Evolutionary conservation across 345 rosid genomes (phyloP).

Genomic region (Rubroshorea leprosula): DNA sequence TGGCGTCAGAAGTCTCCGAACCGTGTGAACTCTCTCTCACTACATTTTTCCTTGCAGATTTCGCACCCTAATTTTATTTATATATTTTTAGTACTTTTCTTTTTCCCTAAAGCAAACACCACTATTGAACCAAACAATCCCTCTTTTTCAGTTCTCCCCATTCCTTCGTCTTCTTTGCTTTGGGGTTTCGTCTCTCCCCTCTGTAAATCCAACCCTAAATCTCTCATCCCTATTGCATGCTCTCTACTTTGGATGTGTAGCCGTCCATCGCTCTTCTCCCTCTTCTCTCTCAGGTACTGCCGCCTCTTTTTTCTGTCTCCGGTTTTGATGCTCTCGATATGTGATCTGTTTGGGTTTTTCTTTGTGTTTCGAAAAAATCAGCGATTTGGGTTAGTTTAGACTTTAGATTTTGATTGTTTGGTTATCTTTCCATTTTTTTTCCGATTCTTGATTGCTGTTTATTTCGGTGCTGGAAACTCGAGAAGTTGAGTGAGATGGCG

Average conservation of each 20-base stretch:
- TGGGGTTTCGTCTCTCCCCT: constrained; percentile 34
- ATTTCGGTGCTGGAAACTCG: constrained; percentile 31
- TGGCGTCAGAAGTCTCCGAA: too few relatives aligned
- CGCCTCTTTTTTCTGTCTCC: constrained; percentile 4
- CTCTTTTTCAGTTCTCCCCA: constrained; percentile 1
- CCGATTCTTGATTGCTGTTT: constrained; percentile 7
- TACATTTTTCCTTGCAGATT: too few relatives aligned
- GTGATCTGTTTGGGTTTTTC: constrained; percentile 23
- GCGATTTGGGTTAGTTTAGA: constrained; percentile 7
- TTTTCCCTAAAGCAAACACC: too few relatives aligned
- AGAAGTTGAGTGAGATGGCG: constrained; percentile 54
- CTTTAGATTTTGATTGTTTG: constrained; percentile 7
- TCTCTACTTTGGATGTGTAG: constrained; percentile 33
- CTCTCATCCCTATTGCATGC: constrained; percentile 15
- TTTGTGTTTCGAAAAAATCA: neutral
- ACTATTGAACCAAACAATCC: constrained; percentile 12
- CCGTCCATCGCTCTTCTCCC: constrained; percentile 22
- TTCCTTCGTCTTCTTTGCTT: constrained; percentile 19
- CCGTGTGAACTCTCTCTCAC: too few relatives aligned
- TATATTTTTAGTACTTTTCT: too few relatives aligned
- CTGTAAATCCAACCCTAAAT: constrained; percentile 10
- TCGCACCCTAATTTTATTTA: too few relatives aligned
- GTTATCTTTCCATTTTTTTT: neutral
- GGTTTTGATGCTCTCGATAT: neutral
- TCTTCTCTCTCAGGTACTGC: constrained; percentile 26